Evolutionary conservation across 352 stramenopile species (phyloP).

Genomic region (Globisporangium perplexum): DNA sequence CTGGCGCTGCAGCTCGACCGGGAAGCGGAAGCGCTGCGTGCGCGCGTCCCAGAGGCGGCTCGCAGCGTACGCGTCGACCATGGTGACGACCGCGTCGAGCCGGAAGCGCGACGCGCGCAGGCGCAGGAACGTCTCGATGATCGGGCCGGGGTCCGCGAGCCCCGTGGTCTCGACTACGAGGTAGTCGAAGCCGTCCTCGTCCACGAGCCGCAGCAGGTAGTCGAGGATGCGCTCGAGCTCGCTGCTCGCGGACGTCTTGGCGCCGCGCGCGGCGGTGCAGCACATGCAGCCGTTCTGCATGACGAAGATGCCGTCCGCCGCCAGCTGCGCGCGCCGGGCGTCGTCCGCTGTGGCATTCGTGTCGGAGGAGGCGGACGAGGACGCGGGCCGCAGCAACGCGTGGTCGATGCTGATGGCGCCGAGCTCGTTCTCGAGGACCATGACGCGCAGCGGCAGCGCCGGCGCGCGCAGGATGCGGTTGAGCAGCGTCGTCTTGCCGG

Average conservation of each 20-base stretch:
- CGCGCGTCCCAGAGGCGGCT: conserved; percentile 33
- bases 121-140: conserved; percentile 96
- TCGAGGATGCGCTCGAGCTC: conserved; percentile 92
- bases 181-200: conserved; percentile 91
- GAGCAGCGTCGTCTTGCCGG: conserved; percentile 96
- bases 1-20: conserved; percentile 60
- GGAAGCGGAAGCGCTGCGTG: conserved; percentile 25
- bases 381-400: conserved; percentile 25
- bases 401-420: conserved; percentile 71
- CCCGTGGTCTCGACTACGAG: conserved; percentile 97
- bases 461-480: conserved; percentile 91
- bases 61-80: conserved; percentile 89
- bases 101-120: conserved; percentile 85
- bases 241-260: conserved; percentile 86
- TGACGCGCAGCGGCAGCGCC: conserved; percentile 89
- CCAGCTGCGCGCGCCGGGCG: conserved; percentile 5
- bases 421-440: conserved; percentile 92
- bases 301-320: conserved; percentile 90
- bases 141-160: conserved; percentile 94
- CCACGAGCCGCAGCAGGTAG: conserved; percentile 57
- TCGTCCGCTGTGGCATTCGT: background rate
- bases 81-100: conserved; percentile 94
- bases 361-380: no score
- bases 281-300: conserved; percentile 99
- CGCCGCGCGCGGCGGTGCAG: conserved; percentile 86